Evolutionary conservation across 441 rosid species (phyloP), one percentile per base, ranked within the genome.

Genomic region (Lepidium campestre): DNA sequence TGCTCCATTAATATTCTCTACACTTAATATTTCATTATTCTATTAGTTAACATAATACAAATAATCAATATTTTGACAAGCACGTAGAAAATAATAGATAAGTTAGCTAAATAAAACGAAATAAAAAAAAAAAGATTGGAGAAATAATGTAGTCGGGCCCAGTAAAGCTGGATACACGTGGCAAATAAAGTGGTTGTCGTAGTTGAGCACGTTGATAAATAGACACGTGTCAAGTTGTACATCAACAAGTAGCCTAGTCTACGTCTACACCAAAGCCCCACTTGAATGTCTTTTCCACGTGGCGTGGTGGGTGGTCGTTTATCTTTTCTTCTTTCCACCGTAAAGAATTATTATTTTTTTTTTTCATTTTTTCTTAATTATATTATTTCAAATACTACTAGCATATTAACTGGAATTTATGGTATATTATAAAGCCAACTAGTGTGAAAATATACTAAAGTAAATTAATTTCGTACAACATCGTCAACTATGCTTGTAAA

Each of bases 111-210:
- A 31, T 7, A 46, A 29, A 10, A 17, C 39, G 20, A 20, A 19
- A 9, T 6, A 25, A 17, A 42, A 3, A 15, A 15, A 1, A 42
- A 7, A 8, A 15, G 7, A 36, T 7, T 29, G 9, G 34, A 29
- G 7, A 29, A 23, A n/a, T n/a, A 29, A 29, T 29, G 9, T n/a
- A 11, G 68, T 52, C 62, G 67, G 63, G 57, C 62, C 76, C 76
- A 65, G 72, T 72, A 55, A 34, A 56, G 62, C 76, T 65, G 76
- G 72, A 72, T 23, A 65, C 62, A 72, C 72, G 72, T 72, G 76
- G 76, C 76, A 44, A 44, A 65, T 49, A 72, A 65, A 65, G 71
- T 35, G 35, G 50, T 13, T 34, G 48, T 65, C 66, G 57, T 62
- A n/a, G 65, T 48, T 39, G 59, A 65, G 75, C 76, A 65, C 72